Conservation (phyloP, 2,329 filamentous ascomycete genomes). For the Fusarium piperis region DNA sequence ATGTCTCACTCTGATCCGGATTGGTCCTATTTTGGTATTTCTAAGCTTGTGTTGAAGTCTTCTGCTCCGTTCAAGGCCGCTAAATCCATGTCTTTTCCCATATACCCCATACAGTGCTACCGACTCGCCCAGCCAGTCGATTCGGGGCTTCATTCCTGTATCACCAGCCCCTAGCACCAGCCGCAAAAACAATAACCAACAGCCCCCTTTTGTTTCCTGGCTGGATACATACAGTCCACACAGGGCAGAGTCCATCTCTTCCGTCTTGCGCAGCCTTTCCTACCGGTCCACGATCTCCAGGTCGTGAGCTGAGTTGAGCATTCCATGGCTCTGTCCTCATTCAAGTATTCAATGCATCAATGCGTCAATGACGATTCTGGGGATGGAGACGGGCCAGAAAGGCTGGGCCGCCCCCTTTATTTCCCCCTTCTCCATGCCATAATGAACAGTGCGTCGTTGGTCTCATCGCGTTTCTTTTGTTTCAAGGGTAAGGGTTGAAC, state of each 20-base stretch:
- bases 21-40: slow-evolving; percentile 32
- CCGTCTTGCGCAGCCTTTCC: not conserved
- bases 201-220: slow-evolving; percentile 31
- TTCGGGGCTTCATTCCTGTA: slow-evolving; percentile 5
- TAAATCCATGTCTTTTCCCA: slow-evolving; percentile 32
- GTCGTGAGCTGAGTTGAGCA: slow-evolving; percentile 12
- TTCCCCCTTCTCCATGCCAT: slow-evolving; percentile 17
- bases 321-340: slow-evolving; percentile 3
- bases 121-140: slow-evolving; percentile 28
- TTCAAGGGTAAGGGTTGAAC: slow-evolving; percentile 26
- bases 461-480: slow-evolving; percentile 27
- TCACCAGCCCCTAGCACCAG: slow-evolving; percentile 26
- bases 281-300: slow-evolving; percentile 15
- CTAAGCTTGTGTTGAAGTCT: slow-evolving; percentile 34
- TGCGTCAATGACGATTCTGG: slow-evolving; percentile 25
- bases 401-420: slow-evolving; percentile 32
- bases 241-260: slow-evolving; percentile 13
- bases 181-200: slow-evolving; percentile 28
- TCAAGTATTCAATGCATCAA: slow-evolving; percentile 31
- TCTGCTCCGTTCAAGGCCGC: slow-evolving; percentile 4
- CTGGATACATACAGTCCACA: slow-evolving; percentile 11
- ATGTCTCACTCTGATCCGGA: slow-evolving; percentile 14
- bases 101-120: slow-evolving; percentile 36
- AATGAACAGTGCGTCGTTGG: slow-evolving; percentile 20
- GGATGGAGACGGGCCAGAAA: slow-evolving; percentile 25